Evolutionary conservation across 1,284 basidiomycete genomes (phyloP), one percentile per base, ranked within the genome.

Genomic region (Microbotryomycetes sp.): DNA sequence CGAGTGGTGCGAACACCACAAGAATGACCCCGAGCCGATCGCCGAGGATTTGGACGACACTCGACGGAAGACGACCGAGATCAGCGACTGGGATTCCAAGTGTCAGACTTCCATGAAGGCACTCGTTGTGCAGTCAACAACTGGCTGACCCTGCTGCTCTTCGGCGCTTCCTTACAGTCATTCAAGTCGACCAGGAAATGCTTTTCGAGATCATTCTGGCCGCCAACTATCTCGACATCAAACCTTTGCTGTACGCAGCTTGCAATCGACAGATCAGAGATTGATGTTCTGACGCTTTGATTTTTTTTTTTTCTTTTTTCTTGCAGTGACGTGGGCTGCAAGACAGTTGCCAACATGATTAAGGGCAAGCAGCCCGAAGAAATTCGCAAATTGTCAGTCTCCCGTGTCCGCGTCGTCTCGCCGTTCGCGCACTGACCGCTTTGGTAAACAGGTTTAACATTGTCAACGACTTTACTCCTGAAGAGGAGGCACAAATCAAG

Each of bases 341-440:
- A 98, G 83, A 98, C 94, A 16, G 96, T 98, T 9, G 96, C 96
- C 28, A 97, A 98, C 82, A 98, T 98, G 96, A 96, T 96, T 81
- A 96, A 96, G 80, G 92, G 92, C 48, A 96, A 96, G 82, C 91
- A 90, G 7, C 90, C 91, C 18, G 69, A 70, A 75, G 92, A 96
- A 78, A 94, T 94, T 72, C 88, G 91, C 65, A 93, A 94, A 75
- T 82, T 94, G 52, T 94, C 96, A 45, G 64, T 65, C 2, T 30
- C 18, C 2, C 16, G 16, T 26, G n/a, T 3, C 21, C 16, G 5
- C 5, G 45, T 52, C 2, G 4, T 24, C 7, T 31, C 11, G 29
- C 29, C 21, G 24, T 23, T 29, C 23, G 16, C 18, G 16, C 13
- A 13, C 11, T 9, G 23, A n/a, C n/a, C n/a, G n/a, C n/a, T n/a